Conservation (phyloP, 1,284 basidiomycete species). For the Marasmius oreades region DNA sequence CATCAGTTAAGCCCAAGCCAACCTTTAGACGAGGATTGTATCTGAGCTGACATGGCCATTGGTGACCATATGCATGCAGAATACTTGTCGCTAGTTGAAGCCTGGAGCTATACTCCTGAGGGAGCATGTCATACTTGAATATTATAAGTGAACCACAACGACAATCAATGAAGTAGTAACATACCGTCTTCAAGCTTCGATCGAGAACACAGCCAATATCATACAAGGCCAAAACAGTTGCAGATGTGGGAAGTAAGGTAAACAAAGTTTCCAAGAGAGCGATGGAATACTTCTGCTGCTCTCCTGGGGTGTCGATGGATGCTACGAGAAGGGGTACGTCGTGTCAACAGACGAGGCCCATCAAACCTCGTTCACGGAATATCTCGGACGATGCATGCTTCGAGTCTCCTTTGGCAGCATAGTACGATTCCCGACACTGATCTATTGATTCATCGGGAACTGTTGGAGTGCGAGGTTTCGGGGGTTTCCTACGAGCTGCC, state of each 20-base stretch:
- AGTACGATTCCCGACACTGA: too few species aligned
- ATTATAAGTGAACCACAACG: neutral
- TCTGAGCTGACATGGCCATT: neutral
- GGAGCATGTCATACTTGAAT: neutral
- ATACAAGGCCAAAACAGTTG: too few species aligned
- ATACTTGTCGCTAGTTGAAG: constrained; percentile 30
- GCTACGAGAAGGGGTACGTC: constrained; percentile 33
- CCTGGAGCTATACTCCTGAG: neutral
- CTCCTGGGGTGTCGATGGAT: constrained; percentile 38
- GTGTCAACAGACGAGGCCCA: constrained; percentile 24
- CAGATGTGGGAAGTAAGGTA: constrained; percentile 22
- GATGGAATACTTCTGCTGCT: constrained; percentile 37
- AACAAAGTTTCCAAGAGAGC: constrained; percentile 30
- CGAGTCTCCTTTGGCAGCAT: too few species aligned
- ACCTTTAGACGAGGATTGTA: neutral
- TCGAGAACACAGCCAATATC: constrained; percentile 38
- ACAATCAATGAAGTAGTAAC: constrained; percentile 8
- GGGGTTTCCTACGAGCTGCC: neutral
- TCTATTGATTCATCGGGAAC: too few species aligned
- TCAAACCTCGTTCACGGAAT: too few species aligned
- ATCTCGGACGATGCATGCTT: too few species aligned
- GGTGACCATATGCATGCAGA: constrained; percentile 23
- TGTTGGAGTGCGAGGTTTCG: neutral
- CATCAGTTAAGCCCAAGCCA: neutral
- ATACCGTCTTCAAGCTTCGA: constrained; percentile 26